phyloP scores from a whole-genome alignment of 768 basidiomycete species.

The Gelatoporia subvermispora region DNA sequence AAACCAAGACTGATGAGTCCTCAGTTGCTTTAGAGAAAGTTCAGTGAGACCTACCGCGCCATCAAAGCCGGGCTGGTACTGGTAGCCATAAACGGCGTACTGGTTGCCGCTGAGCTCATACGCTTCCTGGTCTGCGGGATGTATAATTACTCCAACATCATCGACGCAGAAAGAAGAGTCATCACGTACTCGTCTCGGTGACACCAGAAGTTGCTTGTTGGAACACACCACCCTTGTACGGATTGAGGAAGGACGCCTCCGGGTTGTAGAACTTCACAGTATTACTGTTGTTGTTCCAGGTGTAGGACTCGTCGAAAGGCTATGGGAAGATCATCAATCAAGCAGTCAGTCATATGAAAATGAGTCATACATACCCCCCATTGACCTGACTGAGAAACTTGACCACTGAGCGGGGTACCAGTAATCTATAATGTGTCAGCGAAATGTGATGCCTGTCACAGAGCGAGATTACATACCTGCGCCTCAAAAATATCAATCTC shows the following conservation, averaged over 20 bases:
- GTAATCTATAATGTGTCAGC: conserved; percentile 15
- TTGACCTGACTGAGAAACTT: conserved; percentile 84
- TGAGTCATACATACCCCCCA: conserved; percentile 55
- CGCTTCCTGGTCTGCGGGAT: conserved; percentile 55
- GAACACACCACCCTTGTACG: conserved; percentile 70
- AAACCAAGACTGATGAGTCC: not conserved
- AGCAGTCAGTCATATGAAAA: not conserved
- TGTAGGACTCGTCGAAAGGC: conserved; percentile 76
- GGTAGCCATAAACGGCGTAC: conserved; percentile 73
- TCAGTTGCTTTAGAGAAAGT: conserved; percentile 35
- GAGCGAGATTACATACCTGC: conserved; percentile 48
- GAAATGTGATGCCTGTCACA: conserved; percentile 27
- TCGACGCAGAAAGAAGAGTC: conserved; percentile 13
- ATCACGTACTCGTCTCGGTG: conserved; percentile 30
- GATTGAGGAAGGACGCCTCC: conserved; percentile 47
- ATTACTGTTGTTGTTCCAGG: conserved; percentile 61
- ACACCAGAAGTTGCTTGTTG: conserved; percentile 64
- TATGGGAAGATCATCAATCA: conserved; percentile 17
- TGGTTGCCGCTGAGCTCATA: conserved; percentile 55
- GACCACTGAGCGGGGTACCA: conserved; percentile 45
- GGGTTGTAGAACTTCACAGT: conserved; percentile 56
- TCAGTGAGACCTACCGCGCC: conserved; percentile 50
- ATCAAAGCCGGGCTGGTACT: conserved; percentile 70
- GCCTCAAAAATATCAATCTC: conserved; percentile 93
- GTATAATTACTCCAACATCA: conserved; percentile 39